Base-by-base conservation (phyloP, 768 basidiomycete species). In the Amanita subjunquillea region DNA sequence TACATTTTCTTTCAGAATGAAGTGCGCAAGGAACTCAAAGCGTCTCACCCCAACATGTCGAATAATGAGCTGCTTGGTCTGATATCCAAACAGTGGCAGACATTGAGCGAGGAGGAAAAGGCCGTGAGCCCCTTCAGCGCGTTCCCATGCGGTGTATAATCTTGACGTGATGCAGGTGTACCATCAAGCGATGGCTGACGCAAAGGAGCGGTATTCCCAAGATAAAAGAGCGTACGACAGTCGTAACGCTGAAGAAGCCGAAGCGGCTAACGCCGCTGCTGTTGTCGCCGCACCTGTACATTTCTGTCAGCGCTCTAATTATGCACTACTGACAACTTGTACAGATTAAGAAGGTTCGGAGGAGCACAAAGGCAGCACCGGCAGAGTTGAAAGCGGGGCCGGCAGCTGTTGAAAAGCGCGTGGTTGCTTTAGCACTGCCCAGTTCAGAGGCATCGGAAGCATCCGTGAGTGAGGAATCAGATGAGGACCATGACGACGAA, bases 1-100 rank as follows among this genome's bases (percentile, higher is more conserved):
- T 98, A 95, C 70, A 80, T 98, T 62, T 72, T 94, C 59, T 98
- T 87, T 76, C 95, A 97, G 71, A 96, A 95, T 64, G 87, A 88
- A 12, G 76, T 92, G 50, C 85, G 92, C 64, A 78, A 79, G 54
- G 73, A 79, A 53, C 74, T 94, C 59, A 83, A 85, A 71, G 72
- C 73, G 37, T 67, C 75, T 58, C 69, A 87, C 64, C 85, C 88
- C 8, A 67, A 71, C 7, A 66, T 91, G 54, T 67, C 76, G 36
- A 84, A 96, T 63, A 64, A 77, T 37, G 91, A 94, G 52, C 68
- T 96, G 36, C 69, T 96, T 60, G 63, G 64, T 32, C 62, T 85
- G 58, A 88, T 96, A 57, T 74, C 85, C 13, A 78, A 80, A 53
- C 75, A 78, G 56, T 98, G 94, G 94, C 71, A 71, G 30, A 66